Conservation (phyloP, 805 yeast species). For the Grigorovia transvaalensis region DNA sequence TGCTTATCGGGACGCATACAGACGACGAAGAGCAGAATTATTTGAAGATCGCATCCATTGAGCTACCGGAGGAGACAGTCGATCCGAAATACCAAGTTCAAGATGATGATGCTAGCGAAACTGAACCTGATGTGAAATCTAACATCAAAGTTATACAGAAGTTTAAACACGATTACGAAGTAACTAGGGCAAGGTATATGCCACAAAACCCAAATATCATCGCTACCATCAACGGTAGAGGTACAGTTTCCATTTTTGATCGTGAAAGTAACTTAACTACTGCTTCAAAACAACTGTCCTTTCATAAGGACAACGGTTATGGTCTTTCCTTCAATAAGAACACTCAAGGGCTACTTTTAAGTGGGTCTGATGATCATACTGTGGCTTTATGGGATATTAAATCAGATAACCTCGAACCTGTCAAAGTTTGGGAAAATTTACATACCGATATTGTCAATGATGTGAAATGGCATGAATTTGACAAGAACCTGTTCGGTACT, state of each 20-base stretch:
- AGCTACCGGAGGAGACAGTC: constrained; percentile 35
- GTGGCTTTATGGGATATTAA: constrained; percentile 51
- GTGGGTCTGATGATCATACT: constrained; percentile 57
- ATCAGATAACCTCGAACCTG: constrained; percentile 6
- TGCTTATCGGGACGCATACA: constrained; percentile 65
- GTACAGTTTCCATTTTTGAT: constrained; percentile 48
- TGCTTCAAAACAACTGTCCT: constrained; percentile 33
- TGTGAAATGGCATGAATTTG: constrained; percentile 56
- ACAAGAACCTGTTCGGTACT: constrained; percentile 48
- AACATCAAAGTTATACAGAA: constrained; percentile 53
- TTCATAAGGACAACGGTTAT: constrained; percentile 61
- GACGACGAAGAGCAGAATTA: constrained; percentile 58
- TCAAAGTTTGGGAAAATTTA: constrained; percentile 15
- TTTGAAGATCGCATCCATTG: constrained; percentile 54
- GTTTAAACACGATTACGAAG: constrained; percentile 50
- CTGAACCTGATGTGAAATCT: constrained; percentile 22
- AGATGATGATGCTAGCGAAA: constrained; percentile 13
- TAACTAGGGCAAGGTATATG: constrained; percentile 62
- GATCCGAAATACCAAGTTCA: constrained; percentile 8
- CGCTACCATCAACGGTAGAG: constrained; percentile 60
- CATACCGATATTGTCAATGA: constrained; percentile 64
- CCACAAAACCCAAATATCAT: constrained; percentile 48
- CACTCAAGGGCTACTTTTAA: constrained; percentile 39
- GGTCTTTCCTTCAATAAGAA: constrained; percentile 59
- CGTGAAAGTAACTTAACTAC: constrained; percentile 17